Percentiles rank a stretch among this genome's conserved stretches.
Conservation (phyloP, 1,139 yeast species). For the Protomyces macrosporus region DNA sequence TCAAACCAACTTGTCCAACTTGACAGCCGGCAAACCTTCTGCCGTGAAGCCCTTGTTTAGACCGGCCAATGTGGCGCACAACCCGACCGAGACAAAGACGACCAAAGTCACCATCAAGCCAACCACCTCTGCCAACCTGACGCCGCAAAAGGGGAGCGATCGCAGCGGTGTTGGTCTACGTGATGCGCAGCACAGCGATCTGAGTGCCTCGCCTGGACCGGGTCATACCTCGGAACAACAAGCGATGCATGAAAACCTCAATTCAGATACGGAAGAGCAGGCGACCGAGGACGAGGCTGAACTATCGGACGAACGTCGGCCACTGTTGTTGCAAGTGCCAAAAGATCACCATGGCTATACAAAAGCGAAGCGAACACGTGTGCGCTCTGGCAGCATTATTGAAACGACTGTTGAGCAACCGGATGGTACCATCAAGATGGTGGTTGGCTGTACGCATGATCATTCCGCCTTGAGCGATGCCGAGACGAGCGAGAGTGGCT, state of each 20-base stretch:
- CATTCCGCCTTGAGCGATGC: conserved; percentile 9
- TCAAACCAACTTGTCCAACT: neutral
- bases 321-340: neutral
- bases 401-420: conserved; percentile 19
- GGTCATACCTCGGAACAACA: conserved; percentile 11
- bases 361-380: conserved; percentile 1
- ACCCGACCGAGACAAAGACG: conserved; percentile 18
- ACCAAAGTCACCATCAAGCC: conserved; percentile 22
- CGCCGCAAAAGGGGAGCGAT: neutral
- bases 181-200: conserved; percentile 18
- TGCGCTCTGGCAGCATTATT: conserved; percentile 19
- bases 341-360: neutral
- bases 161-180: conserved; percentile 7
- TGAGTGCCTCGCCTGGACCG: conserved; percentile 2
- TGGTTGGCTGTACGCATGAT: conserved; percentile 15
- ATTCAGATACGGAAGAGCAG: neutral
- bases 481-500: conserved; percentile 12
- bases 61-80: conserved; percentile 19
- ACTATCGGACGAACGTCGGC: neutral
- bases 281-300: neutral
- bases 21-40: neutral
- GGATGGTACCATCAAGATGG: conserved; percentile 21
- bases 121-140: neutral
- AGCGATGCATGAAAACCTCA: conserved; percentile 22
- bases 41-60: conserved; percentile 9